Conservation (phyloP, 768 basidiomycete species). For the Auriscalpium vulgare region DNA sequence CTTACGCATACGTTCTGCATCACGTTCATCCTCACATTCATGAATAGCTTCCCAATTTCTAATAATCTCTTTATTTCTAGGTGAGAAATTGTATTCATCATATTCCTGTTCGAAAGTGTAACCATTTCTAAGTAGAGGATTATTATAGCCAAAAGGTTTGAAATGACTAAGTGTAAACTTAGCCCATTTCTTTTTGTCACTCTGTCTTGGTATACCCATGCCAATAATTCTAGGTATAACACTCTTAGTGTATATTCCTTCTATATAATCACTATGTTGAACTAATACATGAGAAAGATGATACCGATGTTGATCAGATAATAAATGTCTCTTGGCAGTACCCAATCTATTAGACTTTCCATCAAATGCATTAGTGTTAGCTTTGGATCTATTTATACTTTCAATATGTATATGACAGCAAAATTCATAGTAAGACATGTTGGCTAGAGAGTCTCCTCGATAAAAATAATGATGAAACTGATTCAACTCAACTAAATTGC, state of each 20-base stretch:
- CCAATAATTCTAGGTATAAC: conserved; percentile 14
- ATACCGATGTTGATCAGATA: no score
- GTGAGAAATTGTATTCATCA: not conserved
- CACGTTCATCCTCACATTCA: conserved; percentile 28
- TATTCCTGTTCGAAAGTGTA: not conserved
- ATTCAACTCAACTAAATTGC: conserved; percentile 8
- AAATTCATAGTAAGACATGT: conserved; percentile 26
- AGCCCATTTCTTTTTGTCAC: no score
- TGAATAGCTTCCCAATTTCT: conserved; percentile 26
- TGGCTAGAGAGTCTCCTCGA: conserved; percentile 4
- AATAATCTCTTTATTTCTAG: conserved; percentile 12
- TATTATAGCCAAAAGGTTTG: conserved; percentile 14
- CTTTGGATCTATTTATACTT: not conserved
- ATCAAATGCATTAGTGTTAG: conserved; percentile 2
- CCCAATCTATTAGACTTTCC: no score
- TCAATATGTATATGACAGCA: not conserved
- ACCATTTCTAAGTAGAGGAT: no score
- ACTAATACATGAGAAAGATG: no score
- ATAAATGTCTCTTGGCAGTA: no score
- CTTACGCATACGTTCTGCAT: conserved; percentile 8
- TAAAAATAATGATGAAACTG: conserved; percentile 25
- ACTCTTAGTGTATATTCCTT: no score
- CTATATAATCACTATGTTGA: no score
- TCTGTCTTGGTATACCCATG: conserved; percentile 8
- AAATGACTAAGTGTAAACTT: not conserved